Evolutionary conservation across 192 early-diverging fungal genomes (phyloP), one percentile per base, ranked within the genome.

Genomic region (Geranomyces variabilis): DNA sequence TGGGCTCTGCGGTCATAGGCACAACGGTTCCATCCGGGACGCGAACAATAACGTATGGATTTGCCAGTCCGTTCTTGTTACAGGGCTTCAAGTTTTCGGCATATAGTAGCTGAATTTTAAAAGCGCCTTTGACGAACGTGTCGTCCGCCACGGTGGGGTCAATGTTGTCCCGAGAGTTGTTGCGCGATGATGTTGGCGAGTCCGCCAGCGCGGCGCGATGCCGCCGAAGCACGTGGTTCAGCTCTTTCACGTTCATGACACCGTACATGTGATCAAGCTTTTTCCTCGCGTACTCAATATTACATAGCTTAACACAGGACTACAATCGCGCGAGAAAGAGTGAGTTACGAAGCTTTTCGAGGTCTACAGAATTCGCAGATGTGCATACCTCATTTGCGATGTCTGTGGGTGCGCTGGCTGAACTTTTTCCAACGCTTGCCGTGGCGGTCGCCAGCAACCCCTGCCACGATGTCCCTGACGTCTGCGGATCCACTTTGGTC

Each of bases 281-380:
- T 30, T 48, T 66, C 69, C 81, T 73, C 13, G 85, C 85, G 63
- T 79, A 84, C 46, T 83, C 79, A 46, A 86, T 81, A 67, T 86
- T 86, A 67, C 85, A 83, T 26, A 86, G 76, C 70, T 86, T 86
- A 10, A 83, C 85, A 72, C 85, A 86, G 5, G 81, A 86, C 79
- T 85, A n/a, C n/a, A n/a, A n/a, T n/a, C n/a, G 51, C 14, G 22
- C 41, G 66, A 29, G 31, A 63, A 36, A 36, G 4, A 1, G 2
- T 45, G 30, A 34, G n/a, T 30, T 30, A 64, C 30, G 30, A 49
- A 26, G 45, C 14, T 24, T 21, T 51, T 14, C 7, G 10, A 59
- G 6, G n/a, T 15, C 15, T 15, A 51, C 19, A 14, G 22, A 21
- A 41, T 10, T 41, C 36, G 5, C 36, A 41, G 36, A 41, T 10